Base-by-base conservation (phyloP, 345 rosid genomes). In the Populus tremula region DNA sequence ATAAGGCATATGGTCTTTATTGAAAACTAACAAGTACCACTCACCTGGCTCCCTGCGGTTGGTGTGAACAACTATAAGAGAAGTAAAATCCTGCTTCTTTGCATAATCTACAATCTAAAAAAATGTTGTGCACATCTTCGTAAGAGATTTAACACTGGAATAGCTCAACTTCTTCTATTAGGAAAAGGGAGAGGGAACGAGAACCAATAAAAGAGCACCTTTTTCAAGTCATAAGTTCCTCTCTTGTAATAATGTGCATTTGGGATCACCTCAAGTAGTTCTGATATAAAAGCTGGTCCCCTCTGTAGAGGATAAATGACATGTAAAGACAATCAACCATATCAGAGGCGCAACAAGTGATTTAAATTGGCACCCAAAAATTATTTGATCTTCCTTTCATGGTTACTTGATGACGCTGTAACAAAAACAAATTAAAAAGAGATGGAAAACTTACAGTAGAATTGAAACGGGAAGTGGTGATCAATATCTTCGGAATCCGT, bases 381-480 rank as follows among this genome's bases (percentile, higher is more conserved):
- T 11, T 23, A 49, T 20, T 3, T 8, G 2, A 23, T 72, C 53
- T 39, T 14, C 39, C 53, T 29, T 14, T 38, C 12, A 35, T 20
- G 69, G 1, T 4, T 27, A 31, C 12, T 45, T 16, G 29, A n/a
- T 38, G 23, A 49, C 43, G 4, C 31, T 14, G 25, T 16, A 49
- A 33, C 43, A 67, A 9, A 71, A 66, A 67, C n/a, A 56, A 50
- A 64, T 23, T 4, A 5, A 69, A 75, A 68, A 63, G 39, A 13
- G 31, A 76, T 9, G 31, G 10, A 76, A 59, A 41, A 64, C 98
- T 82, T 92, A 93, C 98, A 45, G 91, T 84, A 50, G 98, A 96
- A 80, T 96, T 89, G 86, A 90, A 94, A 79, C 98, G 90, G 82
- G 90, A 90, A n/a, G 99, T 96, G 27, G 99, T 92, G 81, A 94